Evolutionary conservation across 495 filamentous ascomycete genomes (phyloP), one percentile per base, ranked within the genome.

Genomic region (Glonium stellatum): DNA sequence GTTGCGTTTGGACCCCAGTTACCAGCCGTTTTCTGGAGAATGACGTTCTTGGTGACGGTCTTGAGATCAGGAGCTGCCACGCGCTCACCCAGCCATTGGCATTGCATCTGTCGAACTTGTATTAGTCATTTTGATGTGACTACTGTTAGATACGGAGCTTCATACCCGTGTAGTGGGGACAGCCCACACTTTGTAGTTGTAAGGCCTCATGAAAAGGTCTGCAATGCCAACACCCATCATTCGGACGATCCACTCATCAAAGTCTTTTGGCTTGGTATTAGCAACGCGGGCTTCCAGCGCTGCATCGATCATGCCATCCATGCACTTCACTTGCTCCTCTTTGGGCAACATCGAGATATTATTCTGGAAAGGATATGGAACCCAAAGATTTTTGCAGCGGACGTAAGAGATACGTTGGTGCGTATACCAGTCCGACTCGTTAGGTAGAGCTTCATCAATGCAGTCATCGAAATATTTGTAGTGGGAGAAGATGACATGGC

Each of bases 381-480:
- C 93, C 93, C 93, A 98, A 70, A 88, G 80, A 57, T 79, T 77
- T 84, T 96, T 91, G 87, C 90, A 96, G 68, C 93, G 92, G 64
- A 98, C 92, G 75, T 97, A 98, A 59, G 93, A 98, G 76, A 98
- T 91, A 76, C 93, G 92, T 78, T 98, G 87, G 80, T 98, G 93
- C 56, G 84, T 90, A 75, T 89, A 96, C 93, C 93, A 98, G 79
- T 98, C 95, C 53, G 88, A 84, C 53, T 87, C 82, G 74, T 90
- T 89, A 64, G 93, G 95, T 47, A 98, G 84, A 57, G 93, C 93
- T 79, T 98, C 92, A 70, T 96, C 79, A 72, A 98, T 88, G 79
- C 90, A 95, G 78, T 98, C 95, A 77, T 98, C 93, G 74, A 98
- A 98, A 85, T 98, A 98, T 77, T 96, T 96, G 85, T 97, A 98